Base-by-base conservation (phyloP, 805 yeast genomes). In the Metschnikowia gelsemii region DNA sequence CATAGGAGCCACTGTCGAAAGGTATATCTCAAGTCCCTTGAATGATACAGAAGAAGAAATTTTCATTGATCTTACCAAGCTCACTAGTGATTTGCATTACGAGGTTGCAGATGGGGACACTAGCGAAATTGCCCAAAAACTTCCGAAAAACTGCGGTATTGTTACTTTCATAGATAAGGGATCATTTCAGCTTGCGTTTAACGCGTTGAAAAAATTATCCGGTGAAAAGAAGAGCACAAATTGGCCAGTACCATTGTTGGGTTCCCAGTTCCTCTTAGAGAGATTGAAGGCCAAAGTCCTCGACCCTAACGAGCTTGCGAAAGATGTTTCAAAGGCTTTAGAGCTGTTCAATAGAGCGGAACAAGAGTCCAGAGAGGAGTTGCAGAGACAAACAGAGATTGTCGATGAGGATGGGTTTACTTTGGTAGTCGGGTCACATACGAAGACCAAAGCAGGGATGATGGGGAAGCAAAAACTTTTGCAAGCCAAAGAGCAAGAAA, bases 331-430 rank as follows among this genome's bases (percentile, higher is more conserved):
- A 30, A 68, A 70, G 27, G 76, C 83, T 17, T 73, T 91, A 72
- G 64, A 63, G 21, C 77, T 78, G 8, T 91, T 89, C 63, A 86
- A 84, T 53, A 64, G 72, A 41, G 77, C 81, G 20, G 98, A 91
- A 59, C 73, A 73, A 46, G 78, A 75, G 45, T 78, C 81, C 2
- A 68, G 70, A 21, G 81, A 79, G 26, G 76, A 74, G 35, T 61
- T 82, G 36, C 72, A 73, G 41, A 70, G 70, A 8, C 79, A 79
- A 68, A 73, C 76, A 20, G 73, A 77, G 32, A 55, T 78, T 23
- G 93, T 89, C 3, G 98, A 90, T 61, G 96, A 85, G 50, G 97
- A 90, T 61, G 98, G 97, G 2, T 90, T 90, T 66, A 88, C 96
- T 0, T 67, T 86, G 56, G 98, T 90, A 32, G 95, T 89, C 16